Evolutionary conservation across 2,329 filamentous ascomycete genomes (phyloP), one percentile per base, ranked within the genome.

Genomic region (Cephalotrichum gorgonifer): DNA sequence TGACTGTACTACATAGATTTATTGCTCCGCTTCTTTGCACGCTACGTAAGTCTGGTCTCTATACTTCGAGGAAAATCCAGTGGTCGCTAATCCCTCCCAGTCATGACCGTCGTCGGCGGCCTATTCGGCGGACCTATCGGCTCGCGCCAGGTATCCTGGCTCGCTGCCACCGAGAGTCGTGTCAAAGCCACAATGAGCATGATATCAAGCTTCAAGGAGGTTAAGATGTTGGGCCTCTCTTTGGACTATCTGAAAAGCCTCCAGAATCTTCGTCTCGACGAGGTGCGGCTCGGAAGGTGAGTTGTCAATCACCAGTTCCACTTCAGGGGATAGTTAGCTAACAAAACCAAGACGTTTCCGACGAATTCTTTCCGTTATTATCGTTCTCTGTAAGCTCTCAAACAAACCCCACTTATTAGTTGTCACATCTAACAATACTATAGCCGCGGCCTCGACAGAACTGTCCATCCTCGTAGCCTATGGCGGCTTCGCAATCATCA

Each of bases 141-240:
- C 6, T 11, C 11, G n/a, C 41, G 41, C 6, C 41, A 43, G 23
- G 20, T 43, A 6, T 11, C 41, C 7, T 43, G 41, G 41, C 41
- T 43, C 22, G 22, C 41, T 6, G 12, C 41, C 15, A 43, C 41
- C 12, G 41, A 43, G 22, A 43, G 41, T 15, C 41, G 41, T 8
- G 41, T 43, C n/a, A 43, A 43, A 23, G 4, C 41, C 14, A 43
- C 41, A 17, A 43, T 43, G 41, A 43, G 25, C 41, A 43, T 43
- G 41, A 43, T 43, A 14, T 43, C 41, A 17, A 43, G 41, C 41
- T 43, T 43, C 41, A 43, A 43, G 25, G 41, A 43, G 41, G 41
- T 43, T 9, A 43, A 43, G 41, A 43, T 43, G 41, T 23, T 43
- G n/a, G 41, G 41, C 15, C 22, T 43, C n/a, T 11, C 41, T 22